Evolutionary conservation across 768 basidiomycete genomes (phyloP).

Genomic region (Mycena rebaudengoi): DNA sequence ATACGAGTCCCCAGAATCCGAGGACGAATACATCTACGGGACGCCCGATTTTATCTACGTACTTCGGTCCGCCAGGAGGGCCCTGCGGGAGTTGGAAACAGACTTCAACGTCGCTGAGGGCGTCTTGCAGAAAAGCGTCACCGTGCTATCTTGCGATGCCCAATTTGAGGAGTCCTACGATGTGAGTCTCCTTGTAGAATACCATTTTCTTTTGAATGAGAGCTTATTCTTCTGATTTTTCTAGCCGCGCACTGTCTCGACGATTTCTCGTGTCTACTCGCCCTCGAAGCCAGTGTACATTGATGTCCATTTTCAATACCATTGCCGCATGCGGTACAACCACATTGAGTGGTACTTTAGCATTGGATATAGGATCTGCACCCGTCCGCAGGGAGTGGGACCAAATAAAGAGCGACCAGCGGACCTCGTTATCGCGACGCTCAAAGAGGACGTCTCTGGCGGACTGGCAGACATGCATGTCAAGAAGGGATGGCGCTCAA

Average conservation of each 20-base stretch:
- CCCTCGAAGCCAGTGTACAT: background rate
- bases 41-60: constrained; percentile 2
- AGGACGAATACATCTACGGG: background rate
- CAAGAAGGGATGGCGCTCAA: constrained; percentile 13
- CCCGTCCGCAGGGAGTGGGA: background rate
- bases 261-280: constrained; percentile 1
- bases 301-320: constrained; percentile 9
- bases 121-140: constrained; percentile 7
- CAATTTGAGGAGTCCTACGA: background rate
- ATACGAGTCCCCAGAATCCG: constrained; percentile 10
- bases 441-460: background rate
- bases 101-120: background rate
- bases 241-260: constrained; percentile 6
- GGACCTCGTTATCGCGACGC: background rate
- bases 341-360: constrained; percentile 9
- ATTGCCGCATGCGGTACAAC: constrained; percentile 7
- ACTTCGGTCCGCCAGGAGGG: background rate
- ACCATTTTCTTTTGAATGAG: background rate
- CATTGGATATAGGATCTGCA: constrained; percentile 3
- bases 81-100: background rate
- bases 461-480: constrained; percentile 9
- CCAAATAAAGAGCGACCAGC: background rate
- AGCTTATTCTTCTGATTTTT: background rate
- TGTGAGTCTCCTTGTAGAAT: background rate
- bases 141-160: background rate